phyloP scores from a whole-genome alignment of 2,329 filamentous ascomycete genomes.

The Fusarium odoratissimum region DNA sequence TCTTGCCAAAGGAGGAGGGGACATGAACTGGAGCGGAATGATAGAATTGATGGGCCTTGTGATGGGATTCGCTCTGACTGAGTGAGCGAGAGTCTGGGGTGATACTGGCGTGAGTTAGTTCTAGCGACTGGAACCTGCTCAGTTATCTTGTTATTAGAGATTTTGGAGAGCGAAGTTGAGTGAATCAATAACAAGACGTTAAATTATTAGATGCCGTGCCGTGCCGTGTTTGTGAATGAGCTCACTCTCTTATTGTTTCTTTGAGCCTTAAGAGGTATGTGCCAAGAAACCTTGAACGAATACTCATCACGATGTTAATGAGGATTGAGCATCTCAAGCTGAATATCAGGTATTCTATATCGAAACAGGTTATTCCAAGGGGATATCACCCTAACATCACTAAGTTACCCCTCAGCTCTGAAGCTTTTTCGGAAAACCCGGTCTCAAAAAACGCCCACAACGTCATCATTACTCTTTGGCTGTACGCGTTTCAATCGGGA shows the following conservation, averaged over 20 bases:
- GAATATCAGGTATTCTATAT: background rate
- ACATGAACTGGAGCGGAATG: conserved; percentile 12
- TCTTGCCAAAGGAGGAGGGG: conserved; percentile 14
- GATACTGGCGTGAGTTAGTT: background rate
- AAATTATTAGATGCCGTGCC: background rate
- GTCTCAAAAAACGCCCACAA: conserved; percentile 10
- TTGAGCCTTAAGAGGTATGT: background rate
- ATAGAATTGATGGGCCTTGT: conserved; percentile 23
- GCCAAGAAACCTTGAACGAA: background rate
- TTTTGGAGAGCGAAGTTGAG: conserved; percentile 37
- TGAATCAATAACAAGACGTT: conserved; percentile 41
- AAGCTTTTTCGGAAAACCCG: conserved; percentile 2
- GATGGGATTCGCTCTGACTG: conserved; percentile 8
- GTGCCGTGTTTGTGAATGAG: background rate
- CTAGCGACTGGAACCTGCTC: conserved; percentile 16
- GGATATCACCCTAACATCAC: background rate
- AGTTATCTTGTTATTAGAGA: conserved; percentile 26
- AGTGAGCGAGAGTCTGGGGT: conserved; percentile 10
- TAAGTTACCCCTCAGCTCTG: conserved; percentile 7
- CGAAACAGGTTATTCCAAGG: background rate
- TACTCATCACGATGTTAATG: background rate
- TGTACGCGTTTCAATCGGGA: conserved; percentile 12
- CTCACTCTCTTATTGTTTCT: background rate
- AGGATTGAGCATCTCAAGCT: background rate
- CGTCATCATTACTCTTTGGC: conserved; percentile 29